Base-by-base conservation (phyloP, 768 basidiomycete species). In the Trametes coccinea region DNA sequence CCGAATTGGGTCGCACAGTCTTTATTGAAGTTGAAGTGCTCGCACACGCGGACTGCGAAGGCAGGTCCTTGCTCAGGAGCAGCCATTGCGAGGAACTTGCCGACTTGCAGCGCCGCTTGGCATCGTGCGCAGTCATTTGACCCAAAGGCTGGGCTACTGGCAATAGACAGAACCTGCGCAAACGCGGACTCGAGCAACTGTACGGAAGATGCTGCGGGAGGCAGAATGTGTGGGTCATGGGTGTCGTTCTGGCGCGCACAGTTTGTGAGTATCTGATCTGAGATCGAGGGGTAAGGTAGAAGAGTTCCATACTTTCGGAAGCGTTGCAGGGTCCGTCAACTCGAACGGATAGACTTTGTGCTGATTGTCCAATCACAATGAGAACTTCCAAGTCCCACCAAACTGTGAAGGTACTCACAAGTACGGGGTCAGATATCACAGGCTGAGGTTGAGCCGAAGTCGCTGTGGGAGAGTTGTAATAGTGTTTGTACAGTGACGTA, bases 361-460 rank as follows among this genome's bases (percentile, higher is more conserved):
- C 87, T 89, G 60, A 29, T 22, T 22, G 22, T 22, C 22, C 22
- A 22, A 45, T 14, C n/a, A 16, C 53, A 16, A 47, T 54, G 37
- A 39, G 29, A 17, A 11, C 4, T 30, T 41, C 39, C n/a, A 11
- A 27, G 6, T 47, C 27, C 37, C 29, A 47, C 37, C 17, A 7
- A n/a, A 62, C 58, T 53, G 16, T 37, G 11, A 39, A 22, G 34
- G 41, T 48, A 50, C 71, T 58, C 63, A 89, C 89, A 30, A 81
- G 80, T 34, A 90, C 82, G 8, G 88, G 86, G 69, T 92, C 89
- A 13, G 88, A 83, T 40, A 92, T 81, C 60, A 90, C 79, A n/a
- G 89, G 90, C 73, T 92, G 90, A 3, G 84, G 84, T 69, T 92
- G 90, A 0, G 79, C 83, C 11, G 82, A 81, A 2, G 90, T 91